These are phyloP conservation scores for Boletus semigastroideus DNA, from an alignment of 1,284 basidiomycete species.

Conservation along the genomic window DNA sequence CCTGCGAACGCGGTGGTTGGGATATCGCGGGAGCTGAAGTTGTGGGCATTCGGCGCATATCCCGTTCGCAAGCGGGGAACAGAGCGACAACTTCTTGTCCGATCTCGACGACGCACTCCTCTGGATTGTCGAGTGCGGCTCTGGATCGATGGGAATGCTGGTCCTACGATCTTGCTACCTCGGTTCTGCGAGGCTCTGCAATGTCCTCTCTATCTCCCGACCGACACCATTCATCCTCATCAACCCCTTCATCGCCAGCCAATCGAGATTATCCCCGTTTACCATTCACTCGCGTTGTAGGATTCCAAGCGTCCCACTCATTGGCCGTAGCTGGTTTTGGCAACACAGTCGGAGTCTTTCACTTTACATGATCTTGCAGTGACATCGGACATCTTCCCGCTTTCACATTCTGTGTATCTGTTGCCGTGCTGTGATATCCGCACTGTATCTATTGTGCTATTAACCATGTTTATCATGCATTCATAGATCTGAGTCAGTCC, in stretches of 20 bases:
- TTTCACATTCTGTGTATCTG: constrained; percentile 19
- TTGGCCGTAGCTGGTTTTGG: constrained; percentile 71
- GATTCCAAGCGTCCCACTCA: constrained; percentile 50
- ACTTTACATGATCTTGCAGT: constrained; percentile 35
- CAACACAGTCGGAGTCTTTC: constrained; percentile 72
- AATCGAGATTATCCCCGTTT: constrained; percentile 49
- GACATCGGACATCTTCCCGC: background rate
- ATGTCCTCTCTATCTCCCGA: constrained; percentile 45
- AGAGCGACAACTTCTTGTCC: constrained; percentile 22
- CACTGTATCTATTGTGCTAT: constrained; percentile 30
- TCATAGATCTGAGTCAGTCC: background rate
- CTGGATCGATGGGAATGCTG: constrained; percentile 81
- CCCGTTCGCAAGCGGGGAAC: constrained; percentile 44
- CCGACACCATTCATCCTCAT: constrained; percentile 14
- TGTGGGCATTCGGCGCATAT: constrained; percentile 64
- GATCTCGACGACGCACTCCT: constrained; percentile 22
- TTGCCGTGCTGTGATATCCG: constrained; percentile 11
- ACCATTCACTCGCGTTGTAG: constrained; percentile 75
- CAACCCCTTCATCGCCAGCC: constrained; percentile 11
- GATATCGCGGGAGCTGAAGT: constrained; percentile 53
- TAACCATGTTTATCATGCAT: constrained; percentile 9
- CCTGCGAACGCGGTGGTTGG: constrained; percentile 75
- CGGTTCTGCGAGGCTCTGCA: constrained; percentile 48
- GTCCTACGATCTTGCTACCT: constrained; percentile 61
- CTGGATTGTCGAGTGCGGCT: constrained; percentile 58